These are phyloP conservation scores for Gremmenia infestans DNA, from an alignment of 2,329 filamentous ascomycete genomes.

Conservation along the genomic window DNA sequence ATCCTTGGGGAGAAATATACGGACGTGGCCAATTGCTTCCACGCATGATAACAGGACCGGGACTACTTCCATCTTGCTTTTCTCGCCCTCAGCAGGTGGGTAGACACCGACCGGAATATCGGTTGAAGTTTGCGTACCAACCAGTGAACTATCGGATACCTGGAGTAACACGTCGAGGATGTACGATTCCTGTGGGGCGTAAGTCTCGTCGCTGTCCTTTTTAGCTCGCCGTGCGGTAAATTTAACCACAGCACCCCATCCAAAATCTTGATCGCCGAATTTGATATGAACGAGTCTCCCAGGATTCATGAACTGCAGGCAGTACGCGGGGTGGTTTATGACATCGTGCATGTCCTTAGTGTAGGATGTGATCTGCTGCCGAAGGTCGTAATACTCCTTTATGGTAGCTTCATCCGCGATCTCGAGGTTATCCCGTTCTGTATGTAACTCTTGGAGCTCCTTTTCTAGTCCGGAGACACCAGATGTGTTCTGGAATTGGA, in stretches of 20 bases:
- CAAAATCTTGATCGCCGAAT: conserved; percentile 75
- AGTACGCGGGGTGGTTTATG: conserved; percentile 87
- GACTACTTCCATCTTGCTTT: conserved; percentile 72
- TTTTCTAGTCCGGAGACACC: conserved; percentile 80
- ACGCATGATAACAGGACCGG: conserved; percentile 83
- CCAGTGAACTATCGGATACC: conserved; percentile 48
- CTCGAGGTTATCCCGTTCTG: conserved; percentile 63
- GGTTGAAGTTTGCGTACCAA: conserved; percentile 52
- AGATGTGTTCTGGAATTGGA: conserved; percentile 94
- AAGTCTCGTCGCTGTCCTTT: conserved; percentile 51
- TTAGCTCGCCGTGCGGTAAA: conserved; percentile 59
- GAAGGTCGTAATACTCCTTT: conserved; percentile 89
- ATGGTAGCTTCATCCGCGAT: conserved; percentile 85
- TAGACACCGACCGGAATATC: conserved; percentile 60
- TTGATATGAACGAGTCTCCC: conserved; percentile 88
- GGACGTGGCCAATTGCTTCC: conserved; percentile 76
- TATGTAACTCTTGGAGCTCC: conserved; percentile 73
- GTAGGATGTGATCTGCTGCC: conserved; percentile 77
- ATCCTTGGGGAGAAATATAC: conserved; percentile 78
- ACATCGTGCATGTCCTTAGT: conserved; percentile 86
- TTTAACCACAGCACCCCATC: conserved; percentile 87
- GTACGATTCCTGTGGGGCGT: conserved; percentile 69
- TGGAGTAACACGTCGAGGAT: conserved; percentile 77
- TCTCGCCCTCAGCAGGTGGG: conserved; percentile 57
- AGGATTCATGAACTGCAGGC: conserved; percentile 75